phyloP scores from a whole-genome alignment of 176 grass and related monocot species.

The Eragrostis curvula region DNA sequence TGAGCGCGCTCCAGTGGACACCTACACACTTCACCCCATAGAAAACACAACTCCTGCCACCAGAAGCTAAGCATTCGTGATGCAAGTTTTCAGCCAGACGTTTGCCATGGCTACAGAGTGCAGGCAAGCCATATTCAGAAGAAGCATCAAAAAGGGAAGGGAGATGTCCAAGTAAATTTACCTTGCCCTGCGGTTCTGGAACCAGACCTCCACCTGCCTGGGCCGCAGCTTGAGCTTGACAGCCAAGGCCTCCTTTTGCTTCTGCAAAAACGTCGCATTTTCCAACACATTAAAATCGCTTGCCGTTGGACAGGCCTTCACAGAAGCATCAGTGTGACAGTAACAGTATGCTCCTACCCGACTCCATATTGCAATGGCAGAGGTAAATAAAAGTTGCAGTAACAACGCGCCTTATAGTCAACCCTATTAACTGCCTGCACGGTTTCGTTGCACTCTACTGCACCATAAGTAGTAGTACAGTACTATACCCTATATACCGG shows the following conservation, averaged over 20 bases:
- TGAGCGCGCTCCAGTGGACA: neutral
- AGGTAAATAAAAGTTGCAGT: slow-evolving; percentile 29
- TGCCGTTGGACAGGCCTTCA: slow-evolving; percentile 30
- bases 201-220: slow-evolving; percentile 99
- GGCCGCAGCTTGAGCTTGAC: slow-evolving; percentile 85
- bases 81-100: neutral
- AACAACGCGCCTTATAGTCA: slow-evolving; percentile 28
- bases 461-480: neutral
- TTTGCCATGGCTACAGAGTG: neutral
- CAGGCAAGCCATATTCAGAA: neutral
- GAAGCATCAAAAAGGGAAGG: neutral
- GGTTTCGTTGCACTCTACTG: neutral
- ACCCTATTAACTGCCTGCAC: slow-evolving; percentile 39
- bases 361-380: slow-evolving; percentile 15
- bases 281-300: slow-evolving; percentile 46
- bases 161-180: slow-evolving; percentile 4
- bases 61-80: neutral
- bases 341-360: neutral
- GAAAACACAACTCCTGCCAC: neutral
- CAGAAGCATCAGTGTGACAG: neutral
- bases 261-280: slow-evolving; percentile 74
- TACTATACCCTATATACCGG: neutral
- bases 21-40: neutral
- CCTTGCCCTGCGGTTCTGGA: slow-evolving; percentile 98
- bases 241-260: slow-evolving; percentile 92